Conservation (phyloP, 164 flowering plant genomes). For the Stephania cephalantha region DNA sequence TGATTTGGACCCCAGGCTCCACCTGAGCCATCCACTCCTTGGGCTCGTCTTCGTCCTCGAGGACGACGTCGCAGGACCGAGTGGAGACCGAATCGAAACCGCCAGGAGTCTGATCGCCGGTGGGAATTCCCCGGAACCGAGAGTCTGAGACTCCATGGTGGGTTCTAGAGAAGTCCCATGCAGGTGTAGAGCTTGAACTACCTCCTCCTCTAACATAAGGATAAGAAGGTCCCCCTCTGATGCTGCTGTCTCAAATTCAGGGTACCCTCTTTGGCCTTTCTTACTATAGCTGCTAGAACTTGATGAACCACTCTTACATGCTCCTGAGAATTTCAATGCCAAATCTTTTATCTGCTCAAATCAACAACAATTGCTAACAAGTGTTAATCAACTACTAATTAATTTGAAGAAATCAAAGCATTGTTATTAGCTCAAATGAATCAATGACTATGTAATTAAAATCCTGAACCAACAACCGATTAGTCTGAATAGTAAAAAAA, state of each 20-base stretch:
- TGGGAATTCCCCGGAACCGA: slow-evolving; percentile 33
- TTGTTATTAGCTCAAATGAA: background rate
- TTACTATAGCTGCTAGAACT: slow-evolving; percentile 26
- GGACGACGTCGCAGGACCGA: slow-evolving; percentile 47
- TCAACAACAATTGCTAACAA: background rate
- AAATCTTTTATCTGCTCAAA: slow-evolving; percentile 85
- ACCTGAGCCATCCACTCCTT: slow-evolving; percentile 99
- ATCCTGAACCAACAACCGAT: background rate
- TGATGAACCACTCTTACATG: slow-evolving; percentile 47
- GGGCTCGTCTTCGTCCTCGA: slow-evolving; percentile 75
- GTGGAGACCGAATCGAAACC: slow-evolving; percentile 37
- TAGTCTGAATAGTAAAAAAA: too few relatives aligned
- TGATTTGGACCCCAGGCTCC: slow-evolving; percentile 97
- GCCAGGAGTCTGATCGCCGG: slow-evolving; percentile 39
- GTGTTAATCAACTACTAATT: too few relatives aligned
- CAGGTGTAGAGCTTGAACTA: slow-evolving; percentile 83
- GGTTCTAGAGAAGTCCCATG: slow-evolving; percentile 64
- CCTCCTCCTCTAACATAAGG: slow-evolving; percentile 54
- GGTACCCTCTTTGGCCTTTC: slow-evolving; percentile 56
- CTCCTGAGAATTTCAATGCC: slow-evolving; percentile 86
- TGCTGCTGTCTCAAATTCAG: slow-evolving; percentile 62
- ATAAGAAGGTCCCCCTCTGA: slow-evolving; percentile 77
- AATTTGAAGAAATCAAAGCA: background rate
- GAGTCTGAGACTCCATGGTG: slow-evolving; percentile 30
- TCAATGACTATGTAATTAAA: background rate